Evolutionary conservation across 257 asterid species (phyloP).

Genomic region (Nicotiana otophora): DNA sequence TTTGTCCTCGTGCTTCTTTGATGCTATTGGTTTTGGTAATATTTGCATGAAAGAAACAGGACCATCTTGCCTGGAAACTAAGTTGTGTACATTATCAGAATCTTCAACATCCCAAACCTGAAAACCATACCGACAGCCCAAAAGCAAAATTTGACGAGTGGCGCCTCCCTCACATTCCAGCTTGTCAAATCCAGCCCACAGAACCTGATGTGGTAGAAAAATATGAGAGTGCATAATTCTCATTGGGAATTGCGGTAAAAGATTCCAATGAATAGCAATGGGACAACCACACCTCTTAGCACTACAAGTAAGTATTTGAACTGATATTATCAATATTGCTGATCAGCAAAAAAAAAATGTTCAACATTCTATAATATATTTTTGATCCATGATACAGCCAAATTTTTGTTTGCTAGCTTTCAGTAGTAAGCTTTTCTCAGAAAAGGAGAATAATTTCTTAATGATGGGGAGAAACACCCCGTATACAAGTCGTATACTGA

Average conservation of each 20-base stretch:
- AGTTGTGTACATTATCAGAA: conserved; percentile 57
- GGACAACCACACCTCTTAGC: not conserved
- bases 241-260: not conserved
- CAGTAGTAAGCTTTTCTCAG: not conserved
- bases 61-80: conserved; percentile 81
- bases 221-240: not conserved
- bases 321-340: not conserved
- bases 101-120: conserved; percentile 93
- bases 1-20: conserved; percentile 45
- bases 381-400: not conserved
- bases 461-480: not conserved
- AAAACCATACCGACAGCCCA: conserved; percentile 67
- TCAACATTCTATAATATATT: not conserved
- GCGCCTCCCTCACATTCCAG: conserved; percentile 34
- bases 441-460: not conserved
- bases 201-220: conserved; percentile 40
- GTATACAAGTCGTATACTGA: not conserved
- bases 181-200: conserved; percentile 67
- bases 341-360: not conserved
- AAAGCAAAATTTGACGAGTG: conserved; percentile 39
- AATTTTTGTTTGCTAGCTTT: not conserved
- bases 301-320: not conserved
- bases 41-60: conserved; percentile 80
- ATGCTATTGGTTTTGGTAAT: conserved; percentile 48
- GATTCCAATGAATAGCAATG: not conserved